These are phyloP conservation scores for Ottelia alismoides DNA, from an alignment of 106 monocot genomes.

Conservation along the genomic window DNA sequence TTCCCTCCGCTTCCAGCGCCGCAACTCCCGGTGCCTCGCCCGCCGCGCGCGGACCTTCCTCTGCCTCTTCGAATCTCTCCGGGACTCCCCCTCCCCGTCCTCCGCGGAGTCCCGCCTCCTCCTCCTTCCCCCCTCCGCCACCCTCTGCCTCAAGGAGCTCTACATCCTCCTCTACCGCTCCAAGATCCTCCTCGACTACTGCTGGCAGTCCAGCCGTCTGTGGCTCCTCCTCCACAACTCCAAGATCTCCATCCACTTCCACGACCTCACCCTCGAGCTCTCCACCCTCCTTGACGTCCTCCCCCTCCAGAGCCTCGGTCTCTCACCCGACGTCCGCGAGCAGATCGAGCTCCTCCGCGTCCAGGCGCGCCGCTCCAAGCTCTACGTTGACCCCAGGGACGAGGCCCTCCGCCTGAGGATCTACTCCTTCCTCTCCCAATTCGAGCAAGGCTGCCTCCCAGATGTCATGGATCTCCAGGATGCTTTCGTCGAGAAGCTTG, in stretches of 20 bases:
- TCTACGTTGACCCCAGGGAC: slow-evolving; percentile 34
- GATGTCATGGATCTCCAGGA: slow-evolving; percentile 24
- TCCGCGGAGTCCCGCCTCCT: too few species aligned
- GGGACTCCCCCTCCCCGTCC: slow-evolving; percentile 1
- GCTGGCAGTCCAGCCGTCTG: slow-evolving; percentile 45
- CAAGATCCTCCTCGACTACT: slow-evolving; percentile 55
- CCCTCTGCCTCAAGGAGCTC: slow-evolving; percentile 68
- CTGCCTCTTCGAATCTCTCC: slow-evolving; percentile 40
- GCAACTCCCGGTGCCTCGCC: slow-evolving; percentile 41
- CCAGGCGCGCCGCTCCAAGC: slow-evolving; percentile 22
- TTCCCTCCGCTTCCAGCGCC: slow-evolving; percentile 23
- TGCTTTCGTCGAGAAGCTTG: slow-evolving; percentile 27
- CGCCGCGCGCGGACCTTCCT: slow-evolving; percentile 27
- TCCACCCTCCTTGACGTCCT: slow-evolving; percentile 74
- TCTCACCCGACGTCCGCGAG: slow-evolving; percentile 34
- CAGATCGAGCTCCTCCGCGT: slow-evolving; percentile 40
- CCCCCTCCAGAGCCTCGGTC: slow-evolving; percentile 24
- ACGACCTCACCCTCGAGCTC: slow-evolving; percentile 62
- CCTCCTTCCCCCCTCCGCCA: slow-evolving; percentile 13
- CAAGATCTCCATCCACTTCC: slow-evolving; percentile 51
- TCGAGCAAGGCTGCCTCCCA: slow-evolving; percentile 34
- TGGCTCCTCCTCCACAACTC: slow-evolving; percentile 49
- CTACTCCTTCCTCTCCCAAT: slow-evolving; percentile 35
- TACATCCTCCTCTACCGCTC: slow-evolving; percentile 64
- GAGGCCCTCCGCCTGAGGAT: slow-evolving; percentile 39